These are phyloP conservation scores for Phytophthora hybrid DNA, from an alignment of 352 stramenopile species.

Conservation along the genomic window DNA sequence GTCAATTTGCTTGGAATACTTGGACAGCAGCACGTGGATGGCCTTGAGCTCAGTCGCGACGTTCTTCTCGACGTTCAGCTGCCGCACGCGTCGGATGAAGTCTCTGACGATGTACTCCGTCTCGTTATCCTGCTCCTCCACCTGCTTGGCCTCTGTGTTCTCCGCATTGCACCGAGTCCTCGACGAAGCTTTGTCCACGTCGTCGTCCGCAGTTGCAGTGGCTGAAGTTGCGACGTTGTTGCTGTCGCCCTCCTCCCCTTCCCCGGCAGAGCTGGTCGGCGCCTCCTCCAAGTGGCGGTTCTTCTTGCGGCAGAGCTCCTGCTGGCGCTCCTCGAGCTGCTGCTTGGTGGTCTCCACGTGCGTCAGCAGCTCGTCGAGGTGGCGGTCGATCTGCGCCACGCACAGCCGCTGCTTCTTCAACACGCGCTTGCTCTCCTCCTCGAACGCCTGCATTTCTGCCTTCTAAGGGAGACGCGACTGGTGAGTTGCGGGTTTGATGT, in stretches of 20 bases:
- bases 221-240: not conserved
- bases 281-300: constrained; percentile 35
- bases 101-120: constrained; percentile 72
- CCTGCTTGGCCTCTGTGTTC: constrained; percentile 35
- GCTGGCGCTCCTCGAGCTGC: constrained; percentile 63
- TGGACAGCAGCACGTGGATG: constrained; percentile 77
- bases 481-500: not conserved
- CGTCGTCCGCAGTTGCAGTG: not conserved
- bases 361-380: constrained; percentile 69
- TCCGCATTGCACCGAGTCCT: constrained; percentile 8
- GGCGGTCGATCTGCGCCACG: constrained; percentile 64
- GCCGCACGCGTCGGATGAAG: constrained; percentile 69
- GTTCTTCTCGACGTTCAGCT: constrained; percentile 80
- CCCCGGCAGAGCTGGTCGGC: constrained; percentile 17
- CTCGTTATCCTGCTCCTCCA: constrained; percentile 68
- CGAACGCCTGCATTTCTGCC: constrained; percentile 58
- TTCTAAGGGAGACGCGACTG: not conserved
- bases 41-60: constrained; percentile 71
- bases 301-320: constrained; percentile 74
- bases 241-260: constrained; percentile 14
- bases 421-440: constrained; percentile 68
- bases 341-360: constrained; percentile 70
- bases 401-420: constrained; percentile 79
- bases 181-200: not conserved
- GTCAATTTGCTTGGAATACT: constrained; percentile 85